phyloP scores from a whole-genome alignment of 2,329 filamentous ascomycete species.

The Colletotrichum chrysophilum region DNA sequence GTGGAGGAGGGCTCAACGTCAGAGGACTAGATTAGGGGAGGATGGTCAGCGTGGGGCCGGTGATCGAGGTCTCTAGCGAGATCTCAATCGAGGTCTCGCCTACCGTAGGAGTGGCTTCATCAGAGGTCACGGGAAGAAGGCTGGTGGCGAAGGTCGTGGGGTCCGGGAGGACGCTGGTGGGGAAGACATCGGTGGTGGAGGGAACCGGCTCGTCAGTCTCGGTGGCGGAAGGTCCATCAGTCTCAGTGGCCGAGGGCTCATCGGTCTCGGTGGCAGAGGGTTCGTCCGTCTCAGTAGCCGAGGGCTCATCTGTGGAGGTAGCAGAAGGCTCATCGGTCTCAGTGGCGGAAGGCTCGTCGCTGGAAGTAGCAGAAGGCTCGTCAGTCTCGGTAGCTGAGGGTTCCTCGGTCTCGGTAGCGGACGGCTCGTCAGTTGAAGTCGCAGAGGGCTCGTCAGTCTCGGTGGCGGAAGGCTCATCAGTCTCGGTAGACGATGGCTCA shows the following conservation, averaged over 20 bases:
- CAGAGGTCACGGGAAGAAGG: not conserved
- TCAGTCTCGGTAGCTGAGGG: not conserved
- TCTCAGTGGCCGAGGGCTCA: not conserved
- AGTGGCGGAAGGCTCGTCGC: not conserved
- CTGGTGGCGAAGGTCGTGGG: not conserved
- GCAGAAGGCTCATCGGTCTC: not conserved
- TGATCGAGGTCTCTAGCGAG: not conserved
- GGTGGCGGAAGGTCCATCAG: not conserved
- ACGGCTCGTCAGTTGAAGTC: not conserved
- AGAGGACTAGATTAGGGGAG: not conserved
- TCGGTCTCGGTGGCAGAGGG: not conserved
- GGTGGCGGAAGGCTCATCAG: not conserved
- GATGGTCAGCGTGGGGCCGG: not conserved
- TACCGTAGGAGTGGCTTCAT: not conserved
- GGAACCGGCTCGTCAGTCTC: not conserved
- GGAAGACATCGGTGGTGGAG: not conserved
- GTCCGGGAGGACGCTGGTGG: not conserved
- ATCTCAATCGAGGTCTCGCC: not conserved
- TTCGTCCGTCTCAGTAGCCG: not conserved
- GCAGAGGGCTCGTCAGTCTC: not conserved
- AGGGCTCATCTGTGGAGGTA: not conserved
- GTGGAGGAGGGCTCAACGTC: not conserved
- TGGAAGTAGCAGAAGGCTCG: not conserved
- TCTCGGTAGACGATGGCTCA: not conserved
- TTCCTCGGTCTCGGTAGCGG: not conserved